Percentiles rank a stretch among this genome's conserved stretches.
Evolutionary conservation across 352 stramenopile genomes (phyloP).

Genomic region (Nothophytophthora sp.): DNA sequence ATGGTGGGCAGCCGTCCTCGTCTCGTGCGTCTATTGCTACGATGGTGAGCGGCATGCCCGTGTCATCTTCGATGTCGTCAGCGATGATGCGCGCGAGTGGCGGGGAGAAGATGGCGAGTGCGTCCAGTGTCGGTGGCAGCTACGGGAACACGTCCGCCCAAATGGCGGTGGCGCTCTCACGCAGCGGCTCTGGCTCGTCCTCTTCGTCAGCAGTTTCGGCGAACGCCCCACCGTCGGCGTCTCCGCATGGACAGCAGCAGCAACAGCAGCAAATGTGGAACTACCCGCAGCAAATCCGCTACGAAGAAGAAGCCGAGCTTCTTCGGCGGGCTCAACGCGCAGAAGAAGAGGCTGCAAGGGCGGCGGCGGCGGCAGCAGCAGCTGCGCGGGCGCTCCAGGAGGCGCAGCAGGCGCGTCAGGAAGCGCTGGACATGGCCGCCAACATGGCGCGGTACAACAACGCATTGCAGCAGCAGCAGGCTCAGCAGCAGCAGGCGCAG

Average conservation of each 20-base stretch:
- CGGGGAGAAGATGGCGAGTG: conserved; percentile 16
- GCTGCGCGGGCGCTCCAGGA: conserved; percentile 76
- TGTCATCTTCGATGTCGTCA: conserved; percentile 30
- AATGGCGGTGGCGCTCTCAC: conserved; percentile 29
- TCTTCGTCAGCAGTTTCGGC: conserved; percentile 28
- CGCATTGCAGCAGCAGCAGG: conserved; percentile 72
- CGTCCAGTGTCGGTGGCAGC: conserved; percentile 16
- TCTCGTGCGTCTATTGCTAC: conserved; percentile 18
- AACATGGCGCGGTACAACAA: conserved; percentile 72
- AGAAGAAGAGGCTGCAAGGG: conserved; percentile 80
- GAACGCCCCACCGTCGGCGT: conserved; percentile 21
- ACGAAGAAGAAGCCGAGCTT: conserved; percentile 79
- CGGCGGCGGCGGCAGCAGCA: conserved; percentile 64
- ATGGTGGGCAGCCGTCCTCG: conserved; percentile 9
- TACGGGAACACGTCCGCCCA: conserved; percentile 29
- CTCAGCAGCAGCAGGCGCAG: conserved; percentile 42
- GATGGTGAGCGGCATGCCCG: conserved; percentile 30
- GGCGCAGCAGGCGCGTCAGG: conserved; percentile 71
- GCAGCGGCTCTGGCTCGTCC: conserved; percentile 30
- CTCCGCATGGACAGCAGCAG: conserved; percentile 30
- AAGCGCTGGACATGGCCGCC: conserved; percentile 84
- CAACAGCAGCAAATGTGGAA: conserved; percentile 73
- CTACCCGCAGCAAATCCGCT: conserved; percentile 67
- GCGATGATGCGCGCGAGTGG: conserved; percentile 24
- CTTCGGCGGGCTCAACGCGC: conserved; percentile 66